Percentiles rank a stretch among this genome's conserved stretches.
These are phyloP conservation scores for Annona squamosa DNA, from an alignment of 164 flowering plant species.

Conservation along the genomic window DNA sequence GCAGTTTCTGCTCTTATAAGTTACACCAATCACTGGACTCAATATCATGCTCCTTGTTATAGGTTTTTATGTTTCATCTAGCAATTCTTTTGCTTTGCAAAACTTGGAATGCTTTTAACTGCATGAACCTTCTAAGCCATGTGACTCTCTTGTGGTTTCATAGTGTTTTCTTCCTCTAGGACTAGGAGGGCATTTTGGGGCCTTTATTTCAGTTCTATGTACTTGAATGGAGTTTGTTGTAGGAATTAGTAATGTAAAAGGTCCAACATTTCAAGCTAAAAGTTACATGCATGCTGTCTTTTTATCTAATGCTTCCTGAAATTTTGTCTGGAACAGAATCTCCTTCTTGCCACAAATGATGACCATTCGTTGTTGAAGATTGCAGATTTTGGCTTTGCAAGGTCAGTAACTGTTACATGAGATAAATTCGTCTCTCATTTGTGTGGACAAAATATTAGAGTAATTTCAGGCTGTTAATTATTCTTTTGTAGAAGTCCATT, in stretches of 20 bases:
- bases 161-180: conserved; percentile 4
- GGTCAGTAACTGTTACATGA: conserved; percentile 32
- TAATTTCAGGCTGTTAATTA: not conserved
- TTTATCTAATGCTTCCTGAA: conserved; percentile 14
- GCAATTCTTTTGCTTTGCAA: not conserved
- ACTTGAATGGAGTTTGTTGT: conserved; percentile 3
- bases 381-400: conserved; percentile 99
- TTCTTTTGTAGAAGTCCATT: not conserved
- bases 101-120: not conserved
- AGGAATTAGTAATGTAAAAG: conserved; percentile 7
- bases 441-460: not conserved
- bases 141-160: conserved; percentile 4
- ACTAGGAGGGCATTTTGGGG: conserved; percentile 5
- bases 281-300: conserved; percentile 7
- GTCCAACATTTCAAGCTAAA: not conserved
- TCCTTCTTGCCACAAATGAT: conserved; percentile 68
- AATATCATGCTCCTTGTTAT: not conserved
- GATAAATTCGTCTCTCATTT: not conserved
- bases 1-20: not conserved
- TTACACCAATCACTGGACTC: not conserved
- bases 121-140: conserved; percentile 8
- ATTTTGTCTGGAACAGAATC: conserved; percentile 61
- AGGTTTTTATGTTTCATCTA: not conserved
- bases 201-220: conserved; percentile 3
- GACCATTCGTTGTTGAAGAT: conserved; percentile 64